Evolutionary conservation across 768 basidiomycete genomes (phyloP), one percentile per base, ranked within the genome.

Genomic region (Rhodotorula paludigena): DNA sequence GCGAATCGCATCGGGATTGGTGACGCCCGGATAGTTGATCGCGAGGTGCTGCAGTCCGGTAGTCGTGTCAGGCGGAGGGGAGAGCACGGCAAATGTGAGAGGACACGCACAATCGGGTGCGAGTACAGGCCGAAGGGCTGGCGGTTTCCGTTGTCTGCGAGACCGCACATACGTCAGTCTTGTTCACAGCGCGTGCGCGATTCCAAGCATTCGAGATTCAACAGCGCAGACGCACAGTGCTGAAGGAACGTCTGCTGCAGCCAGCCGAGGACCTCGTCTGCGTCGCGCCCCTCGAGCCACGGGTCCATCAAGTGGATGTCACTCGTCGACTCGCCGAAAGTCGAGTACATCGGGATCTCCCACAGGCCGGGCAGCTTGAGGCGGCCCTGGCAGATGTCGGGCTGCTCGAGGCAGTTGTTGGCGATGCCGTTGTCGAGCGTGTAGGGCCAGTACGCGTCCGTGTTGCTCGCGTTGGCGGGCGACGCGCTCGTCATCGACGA

Each of bases 391-490:
- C 89, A 89, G 6, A 82, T 54, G 35, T 81, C 82, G 0, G 76
- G 74, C 7, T 85, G 82, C 14, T 78, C 76, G 63, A 88, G 76
- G 72, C 89, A 90, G 74, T 89, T 82, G 75, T 90, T 90, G 30
- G 88, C 86, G 79, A 90, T 32, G n/a, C 89, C 89, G 74, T 87
- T 75, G 77, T 90, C 89, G 57, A 90, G 82, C 0, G 87, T 88
- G 77, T 90, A 89, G 0, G 89, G 89, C 89, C 89, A 90, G 77
- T 77, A 90, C 7, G 88, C 87, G 74, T 90, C 88, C 0, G 88
- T 87, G 56, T 80, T 77, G 23, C 82, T 80, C 58, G 86, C 84
- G 21, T 84, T 86, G 48, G 88, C 88, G 14, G 87, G 86, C 20
- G 85, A 80, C 2, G 87, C 83, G 0, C 87, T 80, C 3, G 84